phyloP scores from a whole-genome alignment of 768 basidiomycete genomes.

The Leccinum boreale region DNA sequence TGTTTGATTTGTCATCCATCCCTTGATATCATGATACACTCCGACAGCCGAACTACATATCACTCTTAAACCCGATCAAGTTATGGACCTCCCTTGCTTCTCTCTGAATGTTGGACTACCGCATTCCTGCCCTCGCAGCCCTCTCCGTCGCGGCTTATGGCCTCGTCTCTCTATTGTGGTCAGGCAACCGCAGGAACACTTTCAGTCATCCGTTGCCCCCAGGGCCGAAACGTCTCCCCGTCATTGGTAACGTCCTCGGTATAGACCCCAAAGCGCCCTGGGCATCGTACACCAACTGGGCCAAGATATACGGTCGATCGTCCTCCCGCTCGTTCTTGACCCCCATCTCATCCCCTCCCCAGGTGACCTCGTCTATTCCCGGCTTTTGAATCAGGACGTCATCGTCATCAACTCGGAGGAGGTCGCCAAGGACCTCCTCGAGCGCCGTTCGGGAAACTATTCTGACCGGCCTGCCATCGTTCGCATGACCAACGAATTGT shows the following conservation, averaged over 20 bases:
- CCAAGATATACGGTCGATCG: conserved; percentile 25
- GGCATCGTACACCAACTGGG: conserved; percentile 33
- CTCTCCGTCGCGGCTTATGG: conserved; percentile 4
- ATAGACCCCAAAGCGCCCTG: conserved; percentile 29
- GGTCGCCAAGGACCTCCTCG: conserved; percentile 40
- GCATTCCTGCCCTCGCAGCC: conserved; percentile 10
- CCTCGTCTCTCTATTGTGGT: conserved; percentile 4
- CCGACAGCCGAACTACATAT: conserved; percentile 1
- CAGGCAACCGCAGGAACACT: background rate
- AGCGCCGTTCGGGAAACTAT: conserved; percentile 43
- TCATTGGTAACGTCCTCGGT: conserved; percentile 30
- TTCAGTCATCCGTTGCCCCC: conserved; percentile 37
- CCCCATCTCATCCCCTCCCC: background rate
- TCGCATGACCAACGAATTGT: conserved; percentile 30
- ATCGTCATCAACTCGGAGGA: conserved; percentile 41
- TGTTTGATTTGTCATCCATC: conserved; percentile 10
- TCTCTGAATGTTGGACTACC: conserved; percentile 9
- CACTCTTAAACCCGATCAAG: background rate
- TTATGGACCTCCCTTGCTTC: background rate
- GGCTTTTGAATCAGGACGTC: conserved; percentile 35
- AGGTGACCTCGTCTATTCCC: conserved; percentile 38
- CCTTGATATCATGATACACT: background rate
- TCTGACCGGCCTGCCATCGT: conserved; percentile 39
- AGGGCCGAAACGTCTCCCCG: conserved; percentile 47
- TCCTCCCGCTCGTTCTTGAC: conserved; percentile 3